Base-by-base conservation (phyloP, 75 land plant genomes). In the Gnetum montanum region DNA sequence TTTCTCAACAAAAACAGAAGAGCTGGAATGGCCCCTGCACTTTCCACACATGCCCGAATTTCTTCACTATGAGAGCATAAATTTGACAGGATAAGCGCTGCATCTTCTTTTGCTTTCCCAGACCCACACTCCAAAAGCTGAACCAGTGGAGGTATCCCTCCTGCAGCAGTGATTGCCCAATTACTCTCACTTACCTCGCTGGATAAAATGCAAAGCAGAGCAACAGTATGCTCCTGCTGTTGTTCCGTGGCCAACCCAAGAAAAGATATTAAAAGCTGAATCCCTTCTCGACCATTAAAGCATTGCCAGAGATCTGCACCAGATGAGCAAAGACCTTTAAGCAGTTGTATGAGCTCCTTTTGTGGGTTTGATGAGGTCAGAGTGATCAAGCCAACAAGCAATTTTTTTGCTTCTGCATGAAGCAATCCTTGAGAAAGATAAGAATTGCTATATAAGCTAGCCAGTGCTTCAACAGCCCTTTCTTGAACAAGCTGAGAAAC, bases 141-240 rank as follows among this genome's bases (percentile, higher is more conserved):
- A 10, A 76, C 79, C 34, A 76, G 56, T 10, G 79, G 79, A 25
- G 79, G 79, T 18, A 76, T 76, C 8, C 79, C 79, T 16, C 79
- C 79, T 24, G 79, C 79, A 36, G 79, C 79, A 22, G 79, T 76
- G 16, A 92, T 88, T 28, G 98, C 95, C 98, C 98, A 92, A 47
- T 92, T 92, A 72, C 95, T 88, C 31, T 88, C 90, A 68, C 82
- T 90, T 49, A 77, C 71, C 62, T 88, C 77, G 22, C 76, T 75
- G 8, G 83, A 67, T 49, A 92, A 60, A 36, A 75, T 75, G 13
- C 79, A 66, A 33, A 92, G 74, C 68, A 92, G 59, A 51, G 82
- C 68, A 44, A 90, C 95, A 25, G 90, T 75, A 66, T 72, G 79
- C 45, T 88, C 98, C 61, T 92, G 98, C 46, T 92, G 95, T 56